Evolutionary conservation across 306 rosid species (phyloP).

Genomic region (Quercus berberidifolia): DNA sequence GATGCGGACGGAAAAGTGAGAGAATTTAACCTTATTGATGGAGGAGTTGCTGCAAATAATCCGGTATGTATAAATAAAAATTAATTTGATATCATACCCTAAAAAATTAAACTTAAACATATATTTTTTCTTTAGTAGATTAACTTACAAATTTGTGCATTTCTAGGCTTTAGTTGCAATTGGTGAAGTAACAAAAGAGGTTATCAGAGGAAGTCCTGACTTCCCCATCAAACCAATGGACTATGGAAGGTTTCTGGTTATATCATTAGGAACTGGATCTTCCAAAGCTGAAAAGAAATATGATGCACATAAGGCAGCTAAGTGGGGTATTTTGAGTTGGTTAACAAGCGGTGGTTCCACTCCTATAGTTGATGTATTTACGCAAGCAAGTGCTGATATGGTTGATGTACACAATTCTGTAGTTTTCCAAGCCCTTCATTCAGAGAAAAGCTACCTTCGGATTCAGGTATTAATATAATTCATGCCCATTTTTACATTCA

Average conservation of each 20-base stretch:
- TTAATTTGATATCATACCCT: neutral
- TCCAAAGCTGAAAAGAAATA: neutral
- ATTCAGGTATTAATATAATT: neutral
- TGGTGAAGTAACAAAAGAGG: neutral
- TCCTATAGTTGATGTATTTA: neutral
- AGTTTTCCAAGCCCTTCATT: neutral
- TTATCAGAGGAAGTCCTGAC: neutral
- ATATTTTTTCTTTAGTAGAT: neutral
- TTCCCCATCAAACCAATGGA: neutral
- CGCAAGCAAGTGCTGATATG: neutral
- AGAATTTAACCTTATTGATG: slow-evolving; percentile 9
- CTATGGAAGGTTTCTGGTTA: neutral
- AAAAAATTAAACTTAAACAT: too few relatives aligned
- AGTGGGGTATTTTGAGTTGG: neutral
- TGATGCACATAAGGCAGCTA: neutral
- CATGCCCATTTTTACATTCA: slow-evolving; percentile 14
- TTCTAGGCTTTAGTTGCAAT: neutral
- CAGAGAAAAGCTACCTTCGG: neutral
- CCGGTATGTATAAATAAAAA: neutral
- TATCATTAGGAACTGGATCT: neutral
- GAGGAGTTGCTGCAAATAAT: neutral
- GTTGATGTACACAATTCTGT: neutral
- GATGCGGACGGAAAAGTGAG: neutral
- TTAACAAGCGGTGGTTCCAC: neutral
- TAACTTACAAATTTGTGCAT: neutral